Evolutionary conservation across 140 eudicot species (phyloP), one percentile per base, ranked within the genome.

Genomic region (Flaveria floridana): DNA sequence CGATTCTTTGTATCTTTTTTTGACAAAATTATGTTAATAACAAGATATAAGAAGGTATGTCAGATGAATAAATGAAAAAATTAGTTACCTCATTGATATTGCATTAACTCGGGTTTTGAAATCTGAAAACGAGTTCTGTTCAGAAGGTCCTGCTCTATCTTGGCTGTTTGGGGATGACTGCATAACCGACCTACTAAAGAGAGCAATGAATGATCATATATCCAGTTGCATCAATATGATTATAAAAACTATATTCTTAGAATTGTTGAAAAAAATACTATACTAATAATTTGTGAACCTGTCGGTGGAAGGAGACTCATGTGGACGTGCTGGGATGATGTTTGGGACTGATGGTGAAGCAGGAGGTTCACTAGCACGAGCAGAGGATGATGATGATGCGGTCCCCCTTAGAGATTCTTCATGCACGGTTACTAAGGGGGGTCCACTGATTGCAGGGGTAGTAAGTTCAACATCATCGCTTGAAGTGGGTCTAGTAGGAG

Each of bases 141-240:
- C 96, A 10, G 97, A 91, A 57, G 97, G 89, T 6, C 97, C 96
- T 39, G 89, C 90, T 74, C 86, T 82, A 70, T 89, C 96, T 42
- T 82, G 90, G 79, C 75, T 82, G 65, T 66, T 68, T 42, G 82
- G 83, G 48, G 87, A 85, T 52, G 89, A 79, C 34, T 82, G 95
- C 76, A 71, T 77, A 72, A 75, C 82, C 47, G 83, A 77, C 83
- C 93, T 86, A 52, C 87, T 21, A 77, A 63, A 80, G 64, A 65
- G 16, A 18, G 59, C 10, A 25, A 76, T 50, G 19, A 58, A 65
- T n/a, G 13, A 65, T 39, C 52, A 39, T 50, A 74, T 44, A 34
- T 9, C 72, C 6, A 6, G 39, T 50, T 68, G 59, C n/a, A 44
- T 56, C 20, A 16, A 7, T 53, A 53, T 58, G 65, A 58, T 58